Base-by-base conservation (phyloP, 1,284 basidiomycete species). In the Neotropicomus parvogracilis region DNA sequence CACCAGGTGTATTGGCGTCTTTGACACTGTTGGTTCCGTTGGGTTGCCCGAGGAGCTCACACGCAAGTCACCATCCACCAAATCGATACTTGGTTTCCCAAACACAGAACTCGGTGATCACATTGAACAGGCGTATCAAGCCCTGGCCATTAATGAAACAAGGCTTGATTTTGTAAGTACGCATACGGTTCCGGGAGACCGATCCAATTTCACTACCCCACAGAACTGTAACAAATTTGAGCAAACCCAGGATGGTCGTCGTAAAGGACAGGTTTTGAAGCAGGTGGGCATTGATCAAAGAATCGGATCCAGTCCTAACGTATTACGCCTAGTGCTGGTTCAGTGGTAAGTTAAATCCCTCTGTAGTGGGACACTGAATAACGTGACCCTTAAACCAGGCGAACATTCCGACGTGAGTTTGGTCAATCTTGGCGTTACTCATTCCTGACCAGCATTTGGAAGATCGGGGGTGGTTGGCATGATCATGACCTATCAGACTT, bases 381-480 rank as follows among this genome's bases (percentile, higher is more conserved):
- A 40, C 32, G 24, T 34, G 34, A 21, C 28, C n/a, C 35, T 26
- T 13, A 39, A 40, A 45, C 34, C 46, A 80, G 80, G 79, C n/a
- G 74, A 66, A 45, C 81, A 84, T 59, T 72, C 79, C n/a, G 82
- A 85, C 63, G 79, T 81, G 62, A 52, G 70, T 62, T 24, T n/a
- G 13, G 6, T 28, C 6, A 2, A 7, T 44, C 41, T 36, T 20
- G 6, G 14, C 36, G 13, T 35, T 21, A 6, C 16, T 42, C 31
- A 20, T 44, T 43, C 38, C 32, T 48, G 16, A 58, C 47, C 8
- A 42, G 21, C n/a, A 17, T 6, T 28, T 28, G 16, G 47, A 48
- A 85, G 83, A 74, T 86, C 44, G 85, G 84, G 31, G 84, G 85
- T 19, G 84, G 84, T 28, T 87, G 79, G 64, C 60, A 71, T 26